These are phyloP conservation scores for Priceomyces medius DNA, from an alignment of 805 yeast species.

Conservation along the genomic window DNA sequence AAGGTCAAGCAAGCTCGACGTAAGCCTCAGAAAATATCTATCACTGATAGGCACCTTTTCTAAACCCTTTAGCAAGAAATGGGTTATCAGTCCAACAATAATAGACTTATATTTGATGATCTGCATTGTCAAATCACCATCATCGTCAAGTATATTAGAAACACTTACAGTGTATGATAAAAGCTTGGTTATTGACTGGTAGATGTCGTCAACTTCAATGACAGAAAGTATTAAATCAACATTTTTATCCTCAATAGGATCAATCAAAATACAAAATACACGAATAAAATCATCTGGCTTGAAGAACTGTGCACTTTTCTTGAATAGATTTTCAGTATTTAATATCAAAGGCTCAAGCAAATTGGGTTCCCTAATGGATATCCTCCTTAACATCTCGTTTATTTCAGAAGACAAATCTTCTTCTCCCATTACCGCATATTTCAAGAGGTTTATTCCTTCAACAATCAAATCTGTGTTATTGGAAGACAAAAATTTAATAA, in stretches of 20 bases:
- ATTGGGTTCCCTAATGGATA: slow-evolving; percentile 30
- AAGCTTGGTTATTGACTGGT: slow-evolving; percentile 25
- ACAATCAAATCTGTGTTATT: slow-evolving; percentile 23
- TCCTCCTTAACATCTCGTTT: slow-evolving; percentile 18
- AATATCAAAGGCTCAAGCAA: slow-evolving; percentile 32
- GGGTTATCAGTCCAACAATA: slow-evolving; percentile 26
- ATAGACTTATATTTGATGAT: slow-evolving; percentile 31
- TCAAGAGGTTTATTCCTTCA: slow-evolving; percentile 39
- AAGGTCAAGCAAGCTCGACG: slow-evolving; percentile 28
- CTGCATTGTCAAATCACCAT: slow-evolving; percentile 35
- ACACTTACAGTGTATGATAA: slow-evolving; percentile 31
- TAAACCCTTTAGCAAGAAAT: slow-evolving; percentile 24
- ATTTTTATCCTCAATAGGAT: slow-evolving; percentile 19
- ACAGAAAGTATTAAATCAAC: slow-evolving; percentile 22
- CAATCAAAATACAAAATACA: slow-evolving; percentile 23
- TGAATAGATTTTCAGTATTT: slow-evolving; percentile 23
- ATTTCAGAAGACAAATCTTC: slow-evolving; percentile 32
- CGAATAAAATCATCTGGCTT: slow-evolving; percentile 36
- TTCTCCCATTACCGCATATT: slow-evolving; percentile 36
- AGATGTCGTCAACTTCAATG: slow-evolving; percentile 27
- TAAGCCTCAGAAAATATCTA: slow-evolving; percentile 24
- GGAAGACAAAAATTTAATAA: slow-evolving; percentile 35
- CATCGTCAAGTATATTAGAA: slow-evolving; percentile 29
- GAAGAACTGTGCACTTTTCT: slow-evolving; percentile 25
- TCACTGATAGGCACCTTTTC: slow-evolving; percentile 36